Conservation (phyloP, 805 yeast species). For the Metschnikowia lochheadii region DNA sequence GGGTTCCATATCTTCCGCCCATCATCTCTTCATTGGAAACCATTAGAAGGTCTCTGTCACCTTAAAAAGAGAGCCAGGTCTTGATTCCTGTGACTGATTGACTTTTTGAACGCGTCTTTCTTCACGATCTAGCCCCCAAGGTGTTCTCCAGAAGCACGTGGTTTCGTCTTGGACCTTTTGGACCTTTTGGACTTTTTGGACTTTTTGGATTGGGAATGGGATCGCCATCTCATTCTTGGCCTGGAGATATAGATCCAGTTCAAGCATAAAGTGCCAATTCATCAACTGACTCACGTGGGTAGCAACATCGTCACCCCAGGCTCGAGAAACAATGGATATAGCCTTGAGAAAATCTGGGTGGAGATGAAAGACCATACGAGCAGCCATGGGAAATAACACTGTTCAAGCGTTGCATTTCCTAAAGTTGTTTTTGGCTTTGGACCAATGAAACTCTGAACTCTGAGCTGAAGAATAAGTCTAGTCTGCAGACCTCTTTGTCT, state of each 20-base stretch:
- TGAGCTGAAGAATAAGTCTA: too few species aligned
- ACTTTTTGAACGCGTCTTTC: slow-evolving; percentile 5
- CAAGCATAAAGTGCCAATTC: slow-evolving; percentile 22
- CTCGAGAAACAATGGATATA: slow-evolving; percentile 23
- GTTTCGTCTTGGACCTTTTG: too few species aligned
- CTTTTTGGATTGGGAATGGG: slow-evolving; percentile 10
- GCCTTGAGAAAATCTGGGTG: slow-evolving; percentile 27
- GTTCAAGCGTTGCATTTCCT: too few species aligned
- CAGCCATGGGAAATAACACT: slow-evolving; percentile 21
- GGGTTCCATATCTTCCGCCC: not conserved
- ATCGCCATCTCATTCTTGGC: slow-evolving; percentile 1
- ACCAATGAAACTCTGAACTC: too few species aligned
- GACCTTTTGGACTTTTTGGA: too few species aligned
- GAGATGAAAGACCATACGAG: slow-evolving; percentile 11
- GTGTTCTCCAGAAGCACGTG: not conserved
- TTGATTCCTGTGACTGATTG: slow-evolving; percentile 4
- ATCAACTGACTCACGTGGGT: slow-evolving; percentile 11
- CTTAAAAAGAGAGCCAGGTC: slow-evolving; percentile 16
- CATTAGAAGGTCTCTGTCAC: not conserved
- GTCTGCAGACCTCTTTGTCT: too few species aligned
- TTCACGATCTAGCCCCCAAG: slow-evolving; percentile 6
- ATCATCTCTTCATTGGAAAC: not conserved
- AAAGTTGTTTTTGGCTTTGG: too few species aligned
- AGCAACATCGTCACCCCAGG: slow-evolving; percentile 22
- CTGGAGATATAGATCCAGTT: slow-evolving; percentile 17